Evolutionary conservation across 1,284 basidiomycete species (phyloP), one percentile per base, ranked within the genome.

Genomic region (Phlebopus sp.): DNA sequence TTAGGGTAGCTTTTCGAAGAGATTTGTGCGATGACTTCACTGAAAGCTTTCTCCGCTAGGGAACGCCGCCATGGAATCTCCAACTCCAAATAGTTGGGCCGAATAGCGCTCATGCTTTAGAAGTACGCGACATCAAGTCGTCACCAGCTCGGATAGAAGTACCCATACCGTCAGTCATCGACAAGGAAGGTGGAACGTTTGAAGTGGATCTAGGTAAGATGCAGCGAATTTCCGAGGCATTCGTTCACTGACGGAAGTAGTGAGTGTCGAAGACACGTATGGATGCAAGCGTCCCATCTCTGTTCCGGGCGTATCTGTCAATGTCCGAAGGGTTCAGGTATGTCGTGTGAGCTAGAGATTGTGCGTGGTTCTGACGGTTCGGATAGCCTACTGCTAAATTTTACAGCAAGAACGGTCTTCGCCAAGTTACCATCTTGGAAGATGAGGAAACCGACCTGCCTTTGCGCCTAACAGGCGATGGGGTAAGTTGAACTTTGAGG

Each of bases 181-280:
- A 86, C 48, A 75, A 73, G 40, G 79, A 82, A 39, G 90, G 91
- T 13, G 92, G 90, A 11, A 73, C 74, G 2, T 90, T 95, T 61
- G 89, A 92, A 47, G 80, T 95, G 46, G 85, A 88, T 58, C 71
- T 94, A 44, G 77, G 87, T 87, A 56, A 55, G 76, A 66, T 17
- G 21, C 34, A 8, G 13, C 34, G 4, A 30, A 17, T 35, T 23
- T 44, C 46, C 31, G 21, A 37, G 42, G 17, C 5, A 13, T 14
- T 37, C 31, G 29, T 37, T 45, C n/a, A 37, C 18, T 52, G 11
- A 54, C 41, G 23, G 13, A 32, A 37, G 34, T 55, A 89, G 86
- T 90, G 49, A 90, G 82, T 56, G 82, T 97, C 34, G 89, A 92
- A 62, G 96, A 98, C 68, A 82, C 82, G 2, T 92, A 92, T 59